Evolutionary conservation across 2,329 filamentous ascomycete species (phyloP).

Genomic region (Zymoseptoria brevis): DNA sequence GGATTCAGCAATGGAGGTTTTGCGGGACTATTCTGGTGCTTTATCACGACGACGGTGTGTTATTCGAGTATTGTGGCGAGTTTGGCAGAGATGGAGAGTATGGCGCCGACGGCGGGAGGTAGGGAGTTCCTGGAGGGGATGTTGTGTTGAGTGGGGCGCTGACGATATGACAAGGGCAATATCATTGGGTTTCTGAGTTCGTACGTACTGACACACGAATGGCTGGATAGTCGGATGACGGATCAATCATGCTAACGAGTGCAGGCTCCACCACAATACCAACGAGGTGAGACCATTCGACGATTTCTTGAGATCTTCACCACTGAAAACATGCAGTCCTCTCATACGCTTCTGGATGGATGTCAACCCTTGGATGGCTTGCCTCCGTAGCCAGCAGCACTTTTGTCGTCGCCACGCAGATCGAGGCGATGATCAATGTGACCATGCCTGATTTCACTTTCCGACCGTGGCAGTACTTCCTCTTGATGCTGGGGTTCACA

Average conservation of each 20-base stretch:
- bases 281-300: constrained; percentile 18
- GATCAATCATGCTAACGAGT: background rate
- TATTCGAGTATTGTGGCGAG: constrained; percentile 24
- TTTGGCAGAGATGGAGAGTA: constrained; percentile 29
- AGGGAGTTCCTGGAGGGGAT: constrained; percentile 11
- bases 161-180: constrained; percentile 8
- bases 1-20: constrained; percentile 28
- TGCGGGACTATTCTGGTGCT: constrained; percentile 28
- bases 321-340: constrained; percentile 4
- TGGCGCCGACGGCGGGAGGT: constrained; percentile 28
- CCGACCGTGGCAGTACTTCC: constrained; percentile 23
- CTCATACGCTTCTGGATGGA: constrained; percentile 18
- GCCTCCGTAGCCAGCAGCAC: constrained; percentile 28
- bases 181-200: constrained; percentile 23
- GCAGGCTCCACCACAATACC: constrained; percentile 21
- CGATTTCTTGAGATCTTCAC: background rate
- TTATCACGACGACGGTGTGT: constrained; percentile 23
- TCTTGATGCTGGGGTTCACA: constrained; percentile 28
- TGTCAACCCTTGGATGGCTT: constrained; percentile 18
- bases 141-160: constrained; percentile 13
- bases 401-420: constrained; percentile 31
- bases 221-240: too few species aligned
- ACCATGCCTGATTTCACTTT: constrained; percentile 23
- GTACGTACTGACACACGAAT: constrained; percentile 19
- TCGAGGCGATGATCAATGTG: constrained; percentile 33